A percentile compares a stretch with the other conserved stretches of the same genome.
These are phyloP conservation scores for Knoxia roxburghii DNA, from an alignment of 257 asterid genomes.

Conservation along the genomic window DNA sequence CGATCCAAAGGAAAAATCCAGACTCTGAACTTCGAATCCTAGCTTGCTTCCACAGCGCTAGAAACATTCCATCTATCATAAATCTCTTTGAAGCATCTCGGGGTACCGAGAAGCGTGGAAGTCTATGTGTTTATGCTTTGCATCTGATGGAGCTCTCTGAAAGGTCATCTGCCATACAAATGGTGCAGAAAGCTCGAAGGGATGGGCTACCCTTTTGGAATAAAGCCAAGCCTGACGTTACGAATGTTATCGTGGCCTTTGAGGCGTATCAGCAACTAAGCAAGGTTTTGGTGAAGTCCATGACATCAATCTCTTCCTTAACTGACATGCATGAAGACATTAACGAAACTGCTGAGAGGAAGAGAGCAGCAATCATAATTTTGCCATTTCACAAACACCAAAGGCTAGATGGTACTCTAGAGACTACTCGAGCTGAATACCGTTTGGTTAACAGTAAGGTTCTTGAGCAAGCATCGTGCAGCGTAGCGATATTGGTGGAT, in stretches of 20 bases:
- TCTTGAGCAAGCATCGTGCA: conserved; percentile 43
- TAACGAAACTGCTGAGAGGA: conserved; percentile 31
- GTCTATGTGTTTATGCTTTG: conserved; percentile 43
- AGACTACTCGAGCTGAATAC: conserved; percentile 40
- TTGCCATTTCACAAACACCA: conserved; percentile 49
- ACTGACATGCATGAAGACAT: conserved; percentile 49
- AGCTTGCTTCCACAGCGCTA: conserved; percentile 42
- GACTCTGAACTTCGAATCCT: conserved; percentile 37
- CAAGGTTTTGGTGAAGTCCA: conserved; percentile 37
- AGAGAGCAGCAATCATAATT: conserved; percentile 37
- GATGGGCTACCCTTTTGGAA: conserved; percentile 41
- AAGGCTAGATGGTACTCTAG: conserved; percentile 41
- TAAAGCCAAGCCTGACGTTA: conserved; percentile 28
- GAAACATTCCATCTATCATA: conserved; percentile 43
- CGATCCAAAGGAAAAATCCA: conserved; percentile 35
- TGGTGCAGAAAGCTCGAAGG: conserved; percentile 49
- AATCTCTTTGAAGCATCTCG: conserved; percentile 53
- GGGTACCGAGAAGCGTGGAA: conserved; percentile 41
- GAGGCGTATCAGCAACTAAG: conserved; percentile 44
- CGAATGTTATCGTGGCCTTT: conserved; percentile 45
- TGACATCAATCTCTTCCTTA: conserved; percentile 43
- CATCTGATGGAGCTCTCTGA: conserved; percentile 57
- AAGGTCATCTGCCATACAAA: conserved; percentile 49
- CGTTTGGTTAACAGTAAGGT: conserved; percentile 36
- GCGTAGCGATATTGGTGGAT: conserved; percentile 44